A percentile compares a stretch with the other conserved stretches of the same genome.
Evolutionary conservation across 805 yeast genomes (phyloP).

Genomic region (Ogataea glucozyma): DNA sequence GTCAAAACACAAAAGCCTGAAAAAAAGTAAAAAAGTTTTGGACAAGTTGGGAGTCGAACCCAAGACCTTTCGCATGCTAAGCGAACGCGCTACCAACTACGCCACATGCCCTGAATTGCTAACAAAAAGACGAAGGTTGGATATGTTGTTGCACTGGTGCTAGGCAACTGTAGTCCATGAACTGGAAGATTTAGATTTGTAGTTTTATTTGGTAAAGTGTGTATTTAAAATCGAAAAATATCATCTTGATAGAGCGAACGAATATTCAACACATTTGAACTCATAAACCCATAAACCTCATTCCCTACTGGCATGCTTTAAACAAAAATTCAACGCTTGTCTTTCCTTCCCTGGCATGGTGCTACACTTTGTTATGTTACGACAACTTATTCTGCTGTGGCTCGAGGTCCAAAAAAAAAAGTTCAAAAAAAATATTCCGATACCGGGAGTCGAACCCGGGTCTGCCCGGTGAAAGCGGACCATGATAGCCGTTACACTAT

Average conservation of each 20-base stretch:
- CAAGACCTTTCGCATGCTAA: constrained; percentile 82
- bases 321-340: too few species aligned
- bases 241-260: too few species aligned
- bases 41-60: constrained; percentile 82
- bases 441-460: constrained; percentile 89
- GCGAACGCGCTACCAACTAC: constrained; percentile 84
- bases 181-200: too few species aligned
- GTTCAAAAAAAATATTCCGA: constrained; percentile 51
- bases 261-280: too few species aligned
- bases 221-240: too few species aligned
- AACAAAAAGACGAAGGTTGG: too few species aligned
- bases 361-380: neutral
- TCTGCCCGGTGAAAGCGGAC: constrained; percentile 85
- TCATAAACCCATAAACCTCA: too few species aligned
- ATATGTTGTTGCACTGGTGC: too few species aligned
- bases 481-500: constrained; percentile 86
- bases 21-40: constrained; percentile 39
- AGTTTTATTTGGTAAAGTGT: too few species aligned
- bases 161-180: too few species aligned
- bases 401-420: neutral
- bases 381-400: neutral
- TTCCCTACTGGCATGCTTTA: too few species aligned
- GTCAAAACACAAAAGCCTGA: constrained; percentile 1
- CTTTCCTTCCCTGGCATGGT: too few species aligned
- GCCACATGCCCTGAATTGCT: constrained; percentile 64